phyloP scores from a whole-genome alignment of 768 basidiomycete genomes.

The Wakefieldia striispora region DNA sequence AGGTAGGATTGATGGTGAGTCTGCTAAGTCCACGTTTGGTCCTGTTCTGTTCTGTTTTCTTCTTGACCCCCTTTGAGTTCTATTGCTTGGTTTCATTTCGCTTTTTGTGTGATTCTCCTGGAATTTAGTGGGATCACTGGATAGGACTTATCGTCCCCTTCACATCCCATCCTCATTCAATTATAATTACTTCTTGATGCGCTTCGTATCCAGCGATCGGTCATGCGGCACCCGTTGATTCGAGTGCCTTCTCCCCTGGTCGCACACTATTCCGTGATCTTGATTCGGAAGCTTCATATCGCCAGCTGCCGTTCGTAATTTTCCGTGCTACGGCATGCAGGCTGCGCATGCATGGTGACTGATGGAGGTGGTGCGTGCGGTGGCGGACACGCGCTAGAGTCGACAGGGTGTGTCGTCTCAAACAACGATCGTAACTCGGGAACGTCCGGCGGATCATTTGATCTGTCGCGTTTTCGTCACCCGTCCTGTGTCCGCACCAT shows the following conservation, averaged over 20 bases:
- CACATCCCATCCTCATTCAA: constrained; percentile 3
- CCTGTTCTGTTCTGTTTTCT: background rate
- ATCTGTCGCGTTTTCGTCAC: constrained; percentile 10
- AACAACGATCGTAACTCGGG: constrained; percentile 20
- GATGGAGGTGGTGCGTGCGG: constrained; percentile 26
- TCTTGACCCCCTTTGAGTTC: background rate
- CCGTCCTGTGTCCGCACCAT: constrained; percentile 22
- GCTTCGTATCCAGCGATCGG: constrained; percentile 4
- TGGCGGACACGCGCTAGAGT: constrained; percentile 20
- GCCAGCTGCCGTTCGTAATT: constrained; percentile 18
- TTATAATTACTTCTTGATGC: constrained; percentile 16
- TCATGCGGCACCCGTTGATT: constrained; percentile 6
- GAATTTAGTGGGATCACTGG: constrained; percentile 6
- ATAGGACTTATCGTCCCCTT: constrained; percentile 7
- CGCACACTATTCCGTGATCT: constrained; percentile 11
- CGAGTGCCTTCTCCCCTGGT: constrained; percentile 2
- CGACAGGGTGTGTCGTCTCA: constrained; percentile 14
- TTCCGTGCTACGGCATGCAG: constrained; percentile 27
- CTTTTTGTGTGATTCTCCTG: constrained; percentile 6
- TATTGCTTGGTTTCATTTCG: constrained; percentile 13
- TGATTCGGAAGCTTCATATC: constrained; percentile 16
- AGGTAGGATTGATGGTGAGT: constrained; percentile 28
- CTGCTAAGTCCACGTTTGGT: constrained; percentile 6
- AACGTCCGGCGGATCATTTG: constrained; percentile 21
- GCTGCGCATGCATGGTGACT: constrained; percentile 28